Base-by-base conservation (phyloP, 2,329 filamentous ascomycete genomes). In the Fusarium keratoplasticum region DNA sequence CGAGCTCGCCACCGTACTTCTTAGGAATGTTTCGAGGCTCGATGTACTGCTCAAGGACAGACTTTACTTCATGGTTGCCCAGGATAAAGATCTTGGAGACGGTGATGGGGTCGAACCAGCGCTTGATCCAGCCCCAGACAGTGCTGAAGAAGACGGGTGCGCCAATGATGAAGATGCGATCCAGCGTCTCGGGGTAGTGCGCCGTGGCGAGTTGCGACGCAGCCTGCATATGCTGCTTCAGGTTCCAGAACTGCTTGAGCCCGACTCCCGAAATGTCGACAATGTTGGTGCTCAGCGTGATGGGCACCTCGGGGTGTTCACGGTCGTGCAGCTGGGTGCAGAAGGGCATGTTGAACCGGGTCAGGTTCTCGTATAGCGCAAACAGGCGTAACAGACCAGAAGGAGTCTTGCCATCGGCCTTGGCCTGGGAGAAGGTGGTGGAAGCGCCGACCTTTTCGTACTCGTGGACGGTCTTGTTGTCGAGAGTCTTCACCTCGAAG, bases 21-120 rank as follows among this genome's bases (percentile, higher is more conserved):
- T 94, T 95, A 20, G 96, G 96, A 71, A 98, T 95, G 82, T 96
- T 94, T 62, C 89, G 87, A 1, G 90, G 87, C 62, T 97, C 93
- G 81, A 98, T 95, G 84, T 96, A 98, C 64, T 90, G 87, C 73
- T 92, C 89, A 29, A 98, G 89, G 2, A 94, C 96, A 18, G 92
- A 86, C 76, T 92, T 89, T 62, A 97, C 92, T 82, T 97, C 94
- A 64, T 89, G 81, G 10, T 90, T 86, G 57, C 88, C 88, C 64
- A 98, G 90, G 77, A 98, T 96, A 82, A 97, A 98, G 82, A 98
- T 98, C 86, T 98, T 98, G 78, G 94, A 96, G 4, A 95, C 94
- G 36, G 96, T 98, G 71, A 95, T 95, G 8, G 95, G 95, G 84
- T 95, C 93, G 80, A 98, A 98, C 95, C 95, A 98, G 79, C 93